Evolutionary conservation across 1,284 basidiomycete genomes (phyloP), one percentile per base, ranked within the genome.

Genomic region (Ganoderma leucocontextum): DNA sequence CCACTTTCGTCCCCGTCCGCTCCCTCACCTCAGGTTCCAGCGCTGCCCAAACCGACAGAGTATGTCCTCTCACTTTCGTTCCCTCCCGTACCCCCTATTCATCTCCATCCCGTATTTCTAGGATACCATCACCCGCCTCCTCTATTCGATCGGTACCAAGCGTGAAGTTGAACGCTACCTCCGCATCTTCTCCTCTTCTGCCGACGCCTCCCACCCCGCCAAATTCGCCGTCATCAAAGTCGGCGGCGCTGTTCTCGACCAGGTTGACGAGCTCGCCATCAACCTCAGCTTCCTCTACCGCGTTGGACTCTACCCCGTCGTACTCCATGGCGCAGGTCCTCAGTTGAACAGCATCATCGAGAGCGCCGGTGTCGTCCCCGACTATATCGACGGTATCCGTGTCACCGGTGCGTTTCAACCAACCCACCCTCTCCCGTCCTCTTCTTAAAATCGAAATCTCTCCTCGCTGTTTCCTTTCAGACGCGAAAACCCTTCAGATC

Each of bases 161-260:
- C 93, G 95, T 73, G 96, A 98, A 81, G 96, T 98, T 71, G 96
- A 97, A 80, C 91, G 96, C 74, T 96, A 98, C 84, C 91, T 98
- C 60, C 92, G 96, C 65, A 98, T 98, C 78, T 98, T 98, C 80
- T 96, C 95, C 15, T 91, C 94, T 35, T 91, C 94, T 49, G 94
- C 94, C 13, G 91, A 95, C 76, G 87, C 92, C 0, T 89, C 91
- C 22, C 88, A 94, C 67, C 91, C 92, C 33, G 95, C 95, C 72
- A 96, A 95, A 80, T 97, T 97, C 76, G 95, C 95, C 41, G 95
- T 97, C 69, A 91, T 97, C 85, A 97, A 97, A 82, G 91, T 98
- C 74, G 96, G 96, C 65, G 96, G 96, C 64, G 96, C 95, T 17
- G 96, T 98, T 55, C 86, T 98, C 29, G 93, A 93, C 76, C 88